A percentile compares a stretch with the other conserved stretches of the same genome.
Evolutionary conservation across 2,329 filamentous ascomycete species (phyloP).

Genomic region (Elsinoe perseae): DNA sequence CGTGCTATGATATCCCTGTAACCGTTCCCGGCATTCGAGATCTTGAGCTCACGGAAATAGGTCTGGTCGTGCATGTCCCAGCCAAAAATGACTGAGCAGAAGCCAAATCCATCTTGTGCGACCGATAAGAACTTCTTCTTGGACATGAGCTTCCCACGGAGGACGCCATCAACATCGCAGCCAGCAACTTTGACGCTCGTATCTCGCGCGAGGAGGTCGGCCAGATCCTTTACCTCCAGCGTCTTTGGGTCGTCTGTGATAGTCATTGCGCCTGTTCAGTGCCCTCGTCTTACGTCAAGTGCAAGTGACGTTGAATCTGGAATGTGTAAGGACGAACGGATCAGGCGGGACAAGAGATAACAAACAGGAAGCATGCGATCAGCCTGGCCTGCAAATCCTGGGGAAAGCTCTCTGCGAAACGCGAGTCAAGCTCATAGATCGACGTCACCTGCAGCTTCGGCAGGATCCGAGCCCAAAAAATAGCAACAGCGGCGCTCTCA

Average conservation of each 20-base stretch:
- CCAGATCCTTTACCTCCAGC: slow-evolving; percentile 58
- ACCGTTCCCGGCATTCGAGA: slow-evolving; percentile 86
- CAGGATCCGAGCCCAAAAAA: not conserved
- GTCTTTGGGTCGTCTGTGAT: slow-evolving; percentile 29
- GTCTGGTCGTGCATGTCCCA: slow-evolving; percentile 97
- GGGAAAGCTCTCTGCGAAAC: not conserved
- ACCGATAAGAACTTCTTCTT: slow-evolving; percentile 89
- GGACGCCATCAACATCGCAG: slow-evolving; percentile 75
- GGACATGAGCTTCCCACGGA: slow-evolving; percentile 84
- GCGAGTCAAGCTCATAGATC: slow-evolving; percentile 12
- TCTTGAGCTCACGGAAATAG: slow-evolving; percentile 73
- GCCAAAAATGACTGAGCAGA: slow-evolving; percentile 89
- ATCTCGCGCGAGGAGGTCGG: slow-evolving; percentile 61
- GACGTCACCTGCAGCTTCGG: slow-evolving; percentile 11
- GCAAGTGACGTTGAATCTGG: not conserved
- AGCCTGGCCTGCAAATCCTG: not conserved
- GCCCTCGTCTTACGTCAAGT: not conserved
- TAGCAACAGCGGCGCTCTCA: not conserved
- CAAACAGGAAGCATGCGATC: slow-evolving; percentile 8
- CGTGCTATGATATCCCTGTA: slow-evolving; percentile 79
- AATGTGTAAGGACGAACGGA: not conserved
- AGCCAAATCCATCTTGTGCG: slow-evolving; percentile 74
- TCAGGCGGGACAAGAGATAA: not conserved
- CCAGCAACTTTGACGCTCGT: slow-evolving; percentile 79
- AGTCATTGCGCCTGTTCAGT: slow-evolving; percentile 24